These are phyloP conservation scores for Colletotrichum paranaense DNA, from an alignment of 2,329 filamentous ascomycete species.

Conservation along the genomic window DNA sequence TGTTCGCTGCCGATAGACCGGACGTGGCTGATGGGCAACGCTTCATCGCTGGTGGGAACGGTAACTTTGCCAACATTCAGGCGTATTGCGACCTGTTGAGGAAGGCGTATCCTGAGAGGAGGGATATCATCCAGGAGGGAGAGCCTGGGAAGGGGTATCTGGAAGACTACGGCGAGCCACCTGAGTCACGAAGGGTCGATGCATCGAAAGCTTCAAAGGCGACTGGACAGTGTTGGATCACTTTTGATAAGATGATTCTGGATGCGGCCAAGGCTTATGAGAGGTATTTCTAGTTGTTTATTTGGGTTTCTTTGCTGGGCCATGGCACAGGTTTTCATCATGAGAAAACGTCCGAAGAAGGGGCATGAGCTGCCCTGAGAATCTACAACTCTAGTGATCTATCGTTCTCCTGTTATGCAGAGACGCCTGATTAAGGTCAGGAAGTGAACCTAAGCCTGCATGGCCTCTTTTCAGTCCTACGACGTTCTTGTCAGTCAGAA, in stretches of 20 bases:
- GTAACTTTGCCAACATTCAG: conserved; percentile 18
- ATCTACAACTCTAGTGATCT: too few relatives aligned
- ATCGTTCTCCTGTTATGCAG: too few relatives aligned
- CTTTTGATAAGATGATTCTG: conserved; percentile 26
- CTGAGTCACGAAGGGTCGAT: conserved; percentile 8
- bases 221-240: conserved; percentile 12
- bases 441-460: background rate
- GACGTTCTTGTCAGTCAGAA: background rate
- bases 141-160: conserved; percentile 25
- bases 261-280: conserved; percentile 33
- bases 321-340: too few relatives aligned
- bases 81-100: conserved; percentile 25
- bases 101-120: conserved; percentile 9
- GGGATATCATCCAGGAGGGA: conserved; percentile 18
- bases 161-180: conserved; percentile 20
- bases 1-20: conserved; percentile 12
- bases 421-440: background rate
- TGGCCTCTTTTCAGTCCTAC: background rate
- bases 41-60: conserved; percentile 16
- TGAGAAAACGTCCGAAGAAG: background rate
- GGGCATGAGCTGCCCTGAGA: background rate
- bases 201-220: conserved; percentile 31
- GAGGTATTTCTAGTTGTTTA: conserved; percentile 5
- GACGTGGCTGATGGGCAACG: conserved; percentile 6
- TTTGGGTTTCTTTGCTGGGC: background rate